Evolutionary conservation across 1,284 basidiomycete genomes (phyloP), one percentile per base, ranked within the genome.

Genomic region (Cutaneotrichosporon daszewskae): DNA sequence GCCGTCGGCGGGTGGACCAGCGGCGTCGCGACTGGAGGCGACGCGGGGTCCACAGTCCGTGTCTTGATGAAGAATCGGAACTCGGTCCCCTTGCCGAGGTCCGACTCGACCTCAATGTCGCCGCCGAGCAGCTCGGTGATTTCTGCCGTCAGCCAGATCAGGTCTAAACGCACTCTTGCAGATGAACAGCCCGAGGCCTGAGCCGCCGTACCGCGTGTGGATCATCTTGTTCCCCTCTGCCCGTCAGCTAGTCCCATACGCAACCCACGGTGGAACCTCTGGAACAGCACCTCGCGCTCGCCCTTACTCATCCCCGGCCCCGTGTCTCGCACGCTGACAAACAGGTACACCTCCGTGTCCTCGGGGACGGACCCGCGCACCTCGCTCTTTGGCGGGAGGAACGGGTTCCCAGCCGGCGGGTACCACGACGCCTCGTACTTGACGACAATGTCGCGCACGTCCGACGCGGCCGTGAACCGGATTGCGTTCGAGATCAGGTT

Each of bases 1-100:
- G 22, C 17, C 26, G 11, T 18, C 6, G 26, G 5, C 17, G 3
- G 12, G 24, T 11, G 3, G 18, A 41, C 10, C 6, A 3, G 36
- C 25, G 25, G 29, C 10, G 17, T 29, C 16, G 23, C n/a, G 2
- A 24, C n/a, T 10, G 25, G 19, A 4, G 26, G 4, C 16, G 27
- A 16, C 8, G 31, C 17, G 8, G 39, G 34, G 3, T 17, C 29
- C 7, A 32, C 39, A 4, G 45, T 46, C 9, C 47, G 37, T 1
- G 65, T 57, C 35, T 64, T 54, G 54, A 74, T 65, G 53, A 64
- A 72, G 59, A 73, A 73, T 12, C 68, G 62, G 62, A 73, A 73
- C 9, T 59, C 54, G 35, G 31, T 48, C 13, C 69, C 69, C 23
- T 59, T 42, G 3, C 66, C 68, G 1, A 66, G 43, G 31, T 58